Percentiles rank a stretch among this genome's conserved stretches.
These are phyloP conservation scores for Clitopilus hobsonii DNA, from an alignment of 768 basidiomycete genomes.

Conservation along the genomic window DNA sequence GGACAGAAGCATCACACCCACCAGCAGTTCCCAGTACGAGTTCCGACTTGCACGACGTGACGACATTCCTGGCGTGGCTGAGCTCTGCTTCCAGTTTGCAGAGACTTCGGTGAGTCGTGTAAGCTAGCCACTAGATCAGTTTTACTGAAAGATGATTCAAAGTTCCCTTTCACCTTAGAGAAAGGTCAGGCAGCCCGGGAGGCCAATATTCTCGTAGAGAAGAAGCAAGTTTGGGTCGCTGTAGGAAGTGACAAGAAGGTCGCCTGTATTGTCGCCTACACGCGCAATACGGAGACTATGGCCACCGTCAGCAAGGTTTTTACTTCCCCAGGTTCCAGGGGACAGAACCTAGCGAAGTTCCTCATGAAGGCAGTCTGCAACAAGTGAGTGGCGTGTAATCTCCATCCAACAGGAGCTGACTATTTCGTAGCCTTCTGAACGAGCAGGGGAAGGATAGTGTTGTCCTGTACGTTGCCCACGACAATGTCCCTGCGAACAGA, in stretches of 20 bases:
- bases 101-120: constrained; percentile 44
- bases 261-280: constrained; percentile 66
- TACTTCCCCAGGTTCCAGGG: constrained; percentile 50
- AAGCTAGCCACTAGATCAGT: not conserved
- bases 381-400: constrained; percentile 31
- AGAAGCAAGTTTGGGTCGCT: constrained; percentile 57
- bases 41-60: constrained; percentile 24
- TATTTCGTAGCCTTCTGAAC: constrained; percentile 24
- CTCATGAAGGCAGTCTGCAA: constrained; percentile 56
- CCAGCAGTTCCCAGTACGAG: constrained; percentile 13
- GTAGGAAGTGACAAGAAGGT: constrained; percentile 38
- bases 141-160: constrained; percentile 2
- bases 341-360: constrained; percentile 53
- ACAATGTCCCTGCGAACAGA: constrained; percentile 44
- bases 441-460: constrained; percentile 36
- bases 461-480: constrained; percentile 63
- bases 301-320: constrained; percentile 72
- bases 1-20: constrained; percentile 12
- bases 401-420: not conserved
- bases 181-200: constrained; percentile 39
- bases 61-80: constrained; percentile 37
- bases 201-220: constrained; percentile 42
- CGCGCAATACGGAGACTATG: constrained; percentile 51
- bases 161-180: constrained; percentile 52
- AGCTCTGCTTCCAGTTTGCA: constrained; percentile 54